These are phyloP conservation scores for Penicillium sp. DNA, from an alignment of 2,329 filamentous ascomycete genomes.

Conservation along the genomic window DNA sequence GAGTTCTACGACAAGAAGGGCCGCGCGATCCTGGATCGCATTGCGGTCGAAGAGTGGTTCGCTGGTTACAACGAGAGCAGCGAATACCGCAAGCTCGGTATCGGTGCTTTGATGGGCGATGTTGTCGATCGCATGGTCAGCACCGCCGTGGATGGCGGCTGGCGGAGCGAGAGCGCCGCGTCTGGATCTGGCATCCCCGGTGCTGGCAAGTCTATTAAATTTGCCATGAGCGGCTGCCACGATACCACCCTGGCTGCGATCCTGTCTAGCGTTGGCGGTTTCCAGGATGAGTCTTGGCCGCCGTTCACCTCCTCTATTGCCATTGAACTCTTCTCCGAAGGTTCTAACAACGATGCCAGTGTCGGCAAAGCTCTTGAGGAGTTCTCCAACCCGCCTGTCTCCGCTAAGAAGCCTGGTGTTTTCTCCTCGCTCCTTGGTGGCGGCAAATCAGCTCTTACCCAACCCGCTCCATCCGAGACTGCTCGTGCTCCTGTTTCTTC, in stretches of 20 bases:
- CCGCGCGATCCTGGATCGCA: conserved; percentile 67
- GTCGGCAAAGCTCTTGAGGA: conserved; percentile 28
- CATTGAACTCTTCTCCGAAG: conserved; percentile 78
- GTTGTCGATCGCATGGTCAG: conserved; percentile 73
- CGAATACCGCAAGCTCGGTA: conserved; percentile 88
- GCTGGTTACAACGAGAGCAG: conserved; percentile 77
- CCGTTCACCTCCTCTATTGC: conserved; percentile 92
- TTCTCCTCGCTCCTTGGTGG: conserved; percentile 35
- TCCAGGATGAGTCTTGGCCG: conserved; percentile 75
- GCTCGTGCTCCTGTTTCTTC: conserved; percentile 37
- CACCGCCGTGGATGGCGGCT: conserved; percentile 60
- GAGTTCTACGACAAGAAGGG: conserved; percentile 84
- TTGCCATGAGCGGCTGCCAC: conserved; percentile 84
- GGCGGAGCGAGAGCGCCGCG: conserved; percentile 53
- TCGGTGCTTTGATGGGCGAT: conserved; percentile 82
- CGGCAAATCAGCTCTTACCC: conserved; percentile 16
- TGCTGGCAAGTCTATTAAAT: conserved; percentile 57
- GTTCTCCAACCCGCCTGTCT: conserved; percentile 23
- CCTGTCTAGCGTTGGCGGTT: conserved; percentile 76
- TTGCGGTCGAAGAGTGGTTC: conserved; percentile 92
- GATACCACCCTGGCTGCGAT: conserved; percentile 88
- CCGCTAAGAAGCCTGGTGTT: conserved; percentile 32
- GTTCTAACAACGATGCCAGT: conserved; percentile 25
- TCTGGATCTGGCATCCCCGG: conserved; percentile 49
- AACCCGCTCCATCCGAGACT: conserved; percentile 28